Percentiles rank a stretch among this genome's conserved stretches.
Evolutionary conservation across 2,329 filamentous ascomycete species (phyloP).

Genomic region (Diaporthe sp.): DNA sequence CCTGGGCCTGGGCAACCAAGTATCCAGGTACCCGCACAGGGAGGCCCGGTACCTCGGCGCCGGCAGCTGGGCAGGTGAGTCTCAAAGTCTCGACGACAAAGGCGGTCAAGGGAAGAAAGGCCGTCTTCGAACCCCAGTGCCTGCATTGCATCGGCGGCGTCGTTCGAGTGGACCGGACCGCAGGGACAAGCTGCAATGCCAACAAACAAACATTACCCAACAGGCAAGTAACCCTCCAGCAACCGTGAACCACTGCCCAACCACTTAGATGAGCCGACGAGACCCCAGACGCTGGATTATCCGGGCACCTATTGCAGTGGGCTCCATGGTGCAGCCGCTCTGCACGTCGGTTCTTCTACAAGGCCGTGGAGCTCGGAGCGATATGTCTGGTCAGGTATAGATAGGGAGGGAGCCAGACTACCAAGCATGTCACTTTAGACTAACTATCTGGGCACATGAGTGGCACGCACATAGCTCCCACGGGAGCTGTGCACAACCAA

Average conservation of each 20-base stretch:
- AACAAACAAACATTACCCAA: constrained; percentile 29
- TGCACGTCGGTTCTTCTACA: background rate
- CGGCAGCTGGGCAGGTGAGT: constrained; percentile 8
- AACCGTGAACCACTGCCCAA: constrained; percentile 22
- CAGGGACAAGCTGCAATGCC: constrained; percentile 35
- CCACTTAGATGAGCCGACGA: constrained; percentile 5
- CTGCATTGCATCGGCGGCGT: constrained; percentile 23
- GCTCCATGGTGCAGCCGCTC: background rate
- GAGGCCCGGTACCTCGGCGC: constrained; percentile 1
- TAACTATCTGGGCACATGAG: constrained; percentile 1
- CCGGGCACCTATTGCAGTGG: background rate
- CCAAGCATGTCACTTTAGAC: background rate
- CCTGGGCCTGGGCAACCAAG: background rate
- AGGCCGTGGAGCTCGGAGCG: constrained; percentile 2
- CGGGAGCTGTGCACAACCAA: constrained; percentile 5
- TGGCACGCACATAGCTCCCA: constrained; percentile 6
- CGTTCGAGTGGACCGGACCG: constrained; percentile 35
- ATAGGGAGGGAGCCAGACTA: background rate
- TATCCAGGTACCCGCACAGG: background rate
- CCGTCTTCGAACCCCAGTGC: constrained; percentile 28
- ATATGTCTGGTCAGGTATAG: constrained; percentile 10
- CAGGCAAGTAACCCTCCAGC: constrained; percentile 14
- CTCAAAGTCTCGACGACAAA: constrained; percentile 19
- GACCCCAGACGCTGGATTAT: background rate
- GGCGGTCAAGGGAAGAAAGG: constrained; percentile 27